Percentiles rank a stretch among this genome's conserved stretches.
phyloP scores from a whole-genome alignment of 805 yeast genomes.

The Suhomyces prunicola region DNA sequence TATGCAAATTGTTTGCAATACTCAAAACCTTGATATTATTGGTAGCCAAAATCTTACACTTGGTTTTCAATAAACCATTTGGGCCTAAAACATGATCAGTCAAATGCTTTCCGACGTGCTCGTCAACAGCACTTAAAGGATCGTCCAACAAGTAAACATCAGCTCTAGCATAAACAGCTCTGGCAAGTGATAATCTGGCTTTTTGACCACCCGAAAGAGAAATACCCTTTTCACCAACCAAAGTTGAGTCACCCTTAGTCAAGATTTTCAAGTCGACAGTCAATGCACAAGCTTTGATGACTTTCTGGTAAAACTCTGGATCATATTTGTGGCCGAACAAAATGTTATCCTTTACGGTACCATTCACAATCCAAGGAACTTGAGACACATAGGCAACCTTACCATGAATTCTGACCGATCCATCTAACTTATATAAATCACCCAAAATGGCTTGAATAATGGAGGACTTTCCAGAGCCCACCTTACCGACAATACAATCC shows the following conservation, averaged over 20 bases:
- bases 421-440: conserved; percentile 72
- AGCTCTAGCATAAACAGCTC: conserved; percentile 94
- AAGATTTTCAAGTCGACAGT: conserved; percentile 70
- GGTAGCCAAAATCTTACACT: conserved; percentile 79
- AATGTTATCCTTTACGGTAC: conserved; percentile 86
- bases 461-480: conserved; percentile 89
- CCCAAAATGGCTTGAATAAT: conserved; percentile 78
- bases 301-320: conserved; percentile 72
- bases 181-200: conserved; percentile 89
- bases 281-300: conserved; percentile 86
- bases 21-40: conserved; percentile 80
- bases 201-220: conserved; percentile 97
- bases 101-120: conserved; percentile 88
- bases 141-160: conserved; percentile 90
- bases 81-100: conserved; percentile 81
- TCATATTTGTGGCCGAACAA: conserved; percentile 86
- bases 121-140: conserved; percentile 94
- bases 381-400: conserved; percentile 87
- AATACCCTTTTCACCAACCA: conserved; percentile 97
- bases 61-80: conserved; percentile 68
- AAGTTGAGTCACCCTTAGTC: conserved; percentile 87
- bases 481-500: conserved; percentile 83
- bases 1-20: conserved; percentile 65
- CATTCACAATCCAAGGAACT: conserved; percentile 97
- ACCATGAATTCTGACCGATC: conserved; percentile 71